Conservation (phyloP, 1,139 yeast species). For the Kodamaea arcana region DNA sequence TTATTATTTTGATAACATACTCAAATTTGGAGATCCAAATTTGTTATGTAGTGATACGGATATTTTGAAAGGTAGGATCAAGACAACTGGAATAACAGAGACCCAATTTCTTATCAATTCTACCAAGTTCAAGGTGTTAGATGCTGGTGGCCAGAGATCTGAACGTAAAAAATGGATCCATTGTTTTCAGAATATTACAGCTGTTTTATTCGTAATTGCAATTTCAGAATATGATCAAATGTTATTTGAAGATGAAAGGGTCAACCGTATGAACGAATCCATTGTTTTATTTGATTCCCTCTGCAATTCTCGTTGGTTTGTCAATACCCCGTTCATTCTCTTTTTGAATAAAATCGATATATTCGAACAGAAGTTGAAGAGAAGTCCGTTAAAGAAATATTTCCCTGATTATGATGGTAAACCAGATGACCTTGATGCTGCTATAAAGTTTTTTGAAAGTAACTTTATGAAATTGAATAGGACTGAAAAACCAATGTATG, state of each 20-base stretch:
- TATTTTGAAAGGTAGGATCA: conserved; percentile 84
- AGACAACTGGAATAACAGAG: conserved; percentile 94
- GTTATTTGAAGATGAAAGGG: conserved; percentile 83
- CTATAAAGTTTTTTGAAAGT: conserved; percentile 62
- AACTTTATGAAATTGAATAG: conserved; percentile 60
- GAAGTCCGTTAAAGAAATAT: conserved; percentile 60
- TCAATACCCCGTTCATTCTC: conserved; percentile 79
- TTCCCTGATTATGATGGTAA: conserved; percentile 72
- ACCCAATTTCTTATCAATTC: conserved; percentile 70
- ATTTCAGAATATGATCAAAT: conserved; percentile 90
- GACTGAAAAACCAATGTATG: conserved; percentile 72
- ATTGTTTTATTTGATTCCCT: conserved; percentile 78
- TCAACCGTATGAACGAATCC: conserved; percentile 90
- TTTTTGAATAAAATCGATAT: conserved; percentile 87
- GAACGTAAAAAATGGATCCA: conserved; percentile 96
- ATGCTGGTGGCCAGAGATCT: conserved; percentile 96
- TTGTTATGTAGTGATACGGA: conserved; percentile 78
- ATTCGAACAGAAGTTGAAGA: conserved; percentile 63
- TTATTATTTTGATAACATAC: conserved; percentile 70
- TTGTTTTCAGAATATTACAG: conserved; percentile 88
- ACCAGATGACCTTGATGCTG: conserved; percentile 60
- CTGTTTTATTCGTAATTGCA: conserved; percentile 87
- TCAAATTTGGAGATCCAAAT: conserved; percentile 56
- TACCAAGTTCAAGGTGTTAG: conserved; percentile 70
- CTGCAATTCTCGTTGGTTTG: conserved; percentile 84